These are phyloP conservation scores for Salix caprea DNA, from an alignment of 345 rosid species.

Conservation along the genomic window DNA sequence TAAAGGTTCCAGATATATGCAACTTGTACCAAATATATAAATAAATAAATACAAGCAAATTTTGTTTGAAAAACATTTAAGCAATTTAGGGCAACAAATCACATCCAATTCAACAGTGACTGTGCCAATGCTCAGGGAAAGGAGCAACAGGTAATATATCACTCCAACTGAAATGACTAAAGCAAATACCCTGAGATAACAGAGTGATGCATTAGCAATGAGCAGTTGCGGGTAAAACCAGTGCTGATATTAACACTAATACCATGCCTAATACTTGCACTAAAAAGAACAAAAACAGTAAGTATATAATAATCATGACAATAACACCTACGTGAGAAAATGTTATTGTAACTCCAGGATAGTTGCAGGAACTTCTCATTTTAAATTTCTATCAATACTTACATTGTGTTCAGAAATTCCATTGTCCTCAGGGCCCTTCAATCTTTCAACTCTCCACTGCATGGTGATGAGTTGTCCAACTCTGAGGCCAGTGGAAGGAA, in stretches of 20 bases:
- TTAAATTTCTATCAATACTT: conserved; percentile 27
- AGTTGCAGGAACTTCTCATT: background rate
- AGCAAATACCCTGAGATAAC: background rate
- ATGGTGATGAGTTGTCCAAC: conserved; percentile 81
- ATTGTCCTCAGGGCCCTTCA: conserved; percentile 52
- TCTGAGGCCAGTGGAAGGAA: conserved; percentile 72
- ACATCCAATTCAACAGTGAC: no score
- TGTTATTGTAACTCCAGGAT: background rate
- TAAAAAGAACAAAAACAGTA: no score
- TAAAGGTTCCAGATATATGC: background rate
- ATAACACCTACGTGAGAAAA: no score
- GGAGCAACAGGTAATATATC: background rate
- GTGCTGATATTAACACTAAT: no score
- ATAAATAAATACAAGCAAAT: background rate
- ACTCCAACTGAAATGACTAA: background rate
- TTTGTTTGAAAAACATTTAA: no score
- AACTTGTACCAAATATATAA: no score
- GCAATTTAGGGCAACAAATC: no score
- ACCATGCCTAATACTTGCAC: no score
- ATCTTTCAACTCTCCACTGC: conserved; percentile 91
- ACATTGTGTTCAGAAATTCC: conserved; percentile 37
- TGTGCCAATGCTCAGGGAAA: background rate
- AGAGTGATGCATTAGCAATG: no score
- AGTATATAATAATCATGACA: no score
- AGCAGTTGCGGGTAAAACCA: no score